Conservation (phyloP, 768 basidiomycete species). For the Psilocybe subaeruginosa region DNA sequence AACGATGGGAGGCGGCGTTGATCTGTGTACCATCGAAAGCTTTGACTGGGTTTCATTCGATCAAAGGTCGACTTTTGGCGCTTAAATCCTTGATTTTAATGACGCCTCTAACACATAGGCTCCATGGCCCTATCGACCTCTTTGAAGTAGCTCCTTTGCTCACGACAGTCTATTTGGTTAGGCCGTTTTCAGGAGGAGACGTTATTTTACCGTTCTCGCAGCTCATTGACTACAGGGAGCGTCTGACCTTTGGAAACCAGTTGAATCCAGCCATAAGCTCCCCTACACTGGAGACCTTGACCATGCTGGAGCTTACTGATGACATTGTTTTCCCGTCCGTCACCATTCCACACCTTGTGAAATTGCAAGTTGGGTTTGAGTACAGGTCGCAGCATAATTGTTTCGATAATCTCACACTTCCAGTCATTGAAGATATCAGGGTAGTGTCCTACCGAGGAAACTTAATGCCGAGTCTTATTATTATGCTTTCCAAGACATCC, state of each 20-base stretch:
- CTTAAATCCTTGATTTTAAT: slow-evolving; percentile 22
- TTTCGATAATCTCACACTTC: slow-evolving; percentile 23
- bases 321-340: slow-evolving; percentile 17
- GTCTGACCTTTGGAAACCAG: slow-evolving; percentile 9
- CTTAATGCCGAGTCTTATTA: slow-evolving; percentile 17
- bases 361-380: slow-evolving; percentile 25
- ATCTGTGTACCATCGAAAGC: slow-evolving; percentile 15
- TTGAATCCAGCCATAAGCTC: slow-evolving; percentile 18
- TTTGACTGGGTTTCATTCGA: slow-evolving; percentile 19
- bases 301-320: slow-evolving; percentile 23
- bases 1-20: slow-evolving; percentile 24
- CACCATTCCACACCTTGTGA: slow-evolving; percentile 21
- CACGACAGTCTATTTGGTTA: slow-evolving; percentile 20
- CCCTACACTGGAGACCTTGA: slow-evolving; percentile 19
- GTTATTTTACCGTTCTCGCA: slow-evolving; percentile 24
- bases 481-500: slow-evolving; percentile 16
- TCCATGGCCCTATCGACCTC: slow-evolving; percentile 17
- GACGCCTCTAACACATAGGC: slow-evolving; percentile 3
- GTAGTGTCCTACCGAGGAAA: slow-evolving; percentile 17
- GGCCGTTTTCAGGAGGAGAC: slow-evolving; percentile 14
- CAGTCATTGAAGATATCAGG: slow-evolving; percentile 24
- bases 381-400: slow-evolving; percentile 13
- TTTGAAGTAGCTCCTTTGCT: slow-evolving; percentile 27
- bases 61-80: slow-evolving; percentile 23
- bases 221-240: slow-evolving; percentile 25